Percentiles rank a stretch among this genome's conserved stretches.
Evolutionary conservation across 2,329 filamentous ascomycete species (phyloP).

Genomic region (Venturia pyrina): DNA sequence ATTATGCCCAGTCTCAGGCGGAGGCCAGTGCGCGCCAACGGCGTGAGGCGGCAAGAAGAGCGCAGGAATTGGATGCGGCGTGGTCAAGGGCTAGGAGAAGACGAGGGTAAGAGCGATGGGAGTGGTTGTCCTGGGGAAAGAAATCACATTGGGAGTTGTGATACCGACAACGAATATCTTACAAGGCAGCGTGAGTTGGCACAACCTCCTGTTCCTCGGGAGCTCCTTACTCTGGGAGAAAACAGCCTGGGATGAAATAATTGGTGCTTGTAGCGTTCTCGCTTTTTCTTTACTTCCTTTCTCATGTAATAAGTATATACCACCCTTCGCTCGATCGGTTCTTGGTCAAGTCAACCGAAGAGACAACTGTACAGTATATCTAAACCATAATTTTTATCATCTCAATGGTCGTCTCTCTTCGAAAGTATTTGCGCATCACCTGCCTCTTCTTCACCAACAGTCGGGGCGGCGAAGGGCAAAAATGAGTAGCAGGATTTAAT

Average conservation of each 20-base stretch:
- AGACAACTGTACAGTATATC: not conserved
- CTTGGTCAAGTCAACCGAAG: not conserved
- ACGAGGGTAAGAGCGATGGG: constrained; percentile 7
- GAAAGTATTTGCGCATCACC: too few species aligned
- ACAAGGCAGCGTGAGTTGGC: not conserved
- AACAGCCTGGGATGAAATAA: not conserved
- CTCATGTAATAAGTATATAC: not conserved
- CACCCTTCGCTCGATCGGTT: not conserved
- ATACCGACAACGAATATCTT: not conserved
- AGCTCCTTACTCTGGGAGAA: not conserved
- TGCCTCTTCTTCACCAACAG: not conserved
- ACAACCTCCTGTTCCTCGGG: not conserved
- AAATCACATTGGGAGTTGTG: not conserved
- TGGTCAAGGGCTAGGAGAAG: constrained; percentile 27
- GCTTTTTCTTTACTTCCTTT: not conserved
- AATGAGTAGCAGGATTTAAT: not conserved
- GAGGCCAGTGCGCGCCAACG: constrained; percentile 31
- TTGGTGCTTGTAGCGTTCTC: not conserved
- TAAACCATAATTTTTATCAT: not conserved
- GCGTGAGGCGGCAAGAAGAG: constrained; percentile 32
- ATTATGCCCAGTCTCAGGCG: constrained; percentile 38
- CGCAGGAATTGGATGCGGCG: constrained; percentile 33
- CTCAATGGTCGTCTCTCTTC: not conserved
- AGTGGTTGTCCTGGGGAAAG: not conserved
- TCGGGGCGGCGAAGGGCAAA: not conserved